A percentile compares a stretch with the other conserved stretches of the same genome.
Conservation (phyloP, 164 flowering plant species). For the Piper longum region DNA sequence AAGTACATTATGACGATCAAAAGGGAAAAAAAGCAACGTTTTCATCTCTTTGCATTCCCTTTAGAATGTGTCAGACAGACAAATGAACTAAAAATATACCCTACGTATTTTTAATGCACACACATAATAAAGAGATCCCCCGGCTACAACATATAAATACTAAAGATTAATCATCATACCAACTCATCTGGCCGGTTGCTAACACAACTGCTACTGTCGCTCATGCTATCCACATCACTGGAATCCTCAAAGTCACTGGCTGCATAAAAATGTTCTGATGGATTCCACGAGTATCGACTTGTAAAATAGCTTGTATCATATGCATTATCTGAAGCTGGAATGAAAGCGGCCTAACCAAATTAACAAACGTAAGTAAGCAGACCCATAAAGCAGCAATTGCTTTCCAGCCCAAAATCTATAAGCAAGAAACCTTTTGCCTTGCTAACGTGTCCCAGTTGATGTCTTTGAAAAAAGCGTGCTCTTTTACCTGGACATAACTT, state of each 20-base stretch:
- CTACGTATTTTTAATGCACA: neutral
- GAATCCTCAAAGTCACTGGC: constrained; percentile 74
- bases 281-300: constrained; percentile 89
- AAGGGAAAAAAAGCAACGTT: too few species aligned
- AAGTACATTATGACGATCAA: too few species aligned
- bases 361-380: neutral
- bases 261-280: constrained; percentile 45
- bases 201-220: constrained; percentile 71
- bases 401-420: neutral
- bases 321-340: constrained; percentile 87
- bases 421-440: constrained; percentile 69
- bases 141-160: neutral
- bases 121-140: neutral
- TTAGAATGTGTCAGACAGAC: too few species aligned
- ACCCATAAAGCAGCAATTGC: too few species aligned
- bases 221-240: constrained; percentile 67
- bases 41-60: too few species aligned
- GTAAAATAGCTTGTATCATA: constrained; percentile 95
- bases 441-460: constrained; percentile 99
- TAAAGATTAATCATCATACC: constrained; percentile 24
- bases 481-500: constrained; percentile 61
- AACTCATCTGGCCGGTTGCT: constrained; percentile 83
- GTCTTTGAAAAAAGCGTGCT: constrained; percentile 82
- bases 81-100: too few species aligned
- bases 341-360: constrained; percentile 81